Evolutionary conservation across 495 filamentous ascomycete species (phyloP).

Genomic region (Xylaria castorea): DNA sequence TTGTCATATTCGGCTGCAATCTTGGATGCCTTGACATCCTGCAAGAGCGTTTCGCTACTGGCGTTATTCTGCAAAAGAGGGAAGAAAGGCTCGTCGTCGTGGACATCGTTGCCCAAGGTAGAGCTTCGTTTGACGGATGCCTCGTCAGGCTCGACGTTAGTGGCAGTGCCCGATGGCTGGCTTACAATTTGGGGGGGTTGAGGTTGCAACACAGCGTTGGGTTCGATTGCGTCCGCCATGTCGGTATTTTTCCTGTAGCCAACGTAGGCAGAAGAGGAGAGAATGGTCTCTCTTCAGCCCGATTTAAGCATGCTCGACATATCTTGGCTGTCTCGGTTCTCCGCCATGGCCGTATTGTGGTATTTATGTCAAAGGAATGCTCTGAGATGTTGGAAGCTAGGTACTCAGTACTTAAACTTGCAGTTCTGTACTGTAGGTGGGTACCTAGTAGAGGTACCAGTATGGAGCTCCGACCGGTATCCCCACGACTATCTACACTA

Average conservation of each 20-base stretch:
- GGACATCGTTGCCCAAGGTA: conserved; percentile 1
- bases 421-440: background rate
- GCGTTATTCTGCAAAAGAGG: conserved; percentile 54
- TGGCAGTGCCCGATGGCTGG: conserved; percentile 6
- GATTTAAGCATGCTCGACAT: background rate
- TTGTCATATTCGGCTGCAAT: conserved; percentile 60
- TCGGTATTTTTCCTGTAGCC: background rate
- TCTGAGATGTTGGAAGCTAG: background rate
- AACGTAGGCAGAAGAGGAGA: background rate
- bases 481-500: background rate
- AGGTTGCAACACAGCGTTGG: conserved; percentile 8
- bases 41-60: conserved; percentile 42
- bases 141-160: conserved; percentile 17
- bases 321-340: background rate
- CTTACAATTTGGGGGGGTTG: background rate
- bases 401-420: background rate
- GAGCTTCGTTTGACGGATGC: background rate
- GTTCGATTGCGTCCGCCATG: conserved; percentile 25
- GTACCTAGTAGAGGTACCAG: background rate
- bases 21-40: conserved; percentile 39
- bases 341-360: background rate
- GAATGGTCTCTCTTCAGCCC: background rate
- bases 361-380: background rate
- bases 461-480: background rate
- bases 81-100: conserved; percentile 42